Percentiles rank a stretch among this genome's conserved stretches.
These are phyloP conservation scores for Pestalotiopsis sp. DNA, from an alignment of 2,329 filamentous ascomycete genomes.

Conservation along the genomic window DNA sequence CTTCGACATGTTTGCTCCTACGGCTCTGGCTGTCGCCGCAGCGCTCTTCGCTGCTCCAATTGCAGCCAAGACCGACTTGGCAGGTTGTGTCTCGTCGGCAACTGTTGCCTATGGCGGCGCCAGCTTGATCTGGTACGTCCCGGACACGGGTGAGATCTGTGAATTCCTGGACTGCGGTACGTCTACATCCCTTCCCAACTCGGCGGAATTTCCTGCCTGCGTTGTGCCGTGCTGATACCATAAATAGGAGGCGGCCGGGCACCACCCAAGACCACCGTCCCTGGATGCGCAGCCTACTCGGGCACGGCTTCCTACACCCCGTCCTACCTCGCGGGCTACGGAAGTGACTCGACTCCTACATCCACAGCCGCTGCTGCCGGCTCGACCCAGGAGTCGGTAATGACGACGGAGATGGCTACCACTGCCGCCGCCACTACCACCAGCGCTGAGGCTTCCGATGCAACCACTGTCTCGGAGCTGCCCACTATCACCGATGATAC, in stretches of 20 bases:
- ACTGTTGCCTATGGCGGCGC: slow-evolving; percentile 39
- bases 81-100: slow-evolving; percentile 45
- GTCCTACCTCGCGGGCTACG: slow-evolving; percentile 46
- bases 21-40: slow-evolving; percentile 15
- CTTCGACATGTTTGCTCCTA: not conserved
- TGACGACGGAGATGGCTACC: not conserved
- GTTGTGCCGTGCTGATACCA: not conserved
- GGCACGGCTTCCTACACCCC: slow-evolving; percentile 60
- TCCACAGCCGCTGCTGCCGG: not conserved
- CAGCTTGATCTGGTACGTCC: slow-evolving; percentile 62
- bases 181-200: not conserved
- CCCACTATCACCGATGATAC: slow-evolving; percentile 4
- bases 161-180: slow-evolving; percentile 64
- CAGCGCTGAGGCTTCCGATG: not conserved
- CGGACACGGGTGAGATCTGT: slow-evolving; percentile 67
- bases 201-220: not conserved
- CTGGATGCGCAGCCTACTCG: slow-evolving; percentile 59
- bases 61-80: slow-evolving; percentile 47
- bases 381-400: not conserved
- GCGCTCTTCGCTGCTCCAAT: slow-evolving; percentile 35
- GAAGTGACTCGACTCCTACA: not conserved
- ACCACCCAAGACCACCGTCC: slow-evolving; percentile 64
- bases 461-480: not conserved
- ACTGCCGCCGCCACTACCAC: not conserved
- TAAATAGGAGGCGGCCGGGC: slow-evolving; percentile 56